Conservation (phyloP, 805 yeast species). For the Lachancea meyersii region DNA sequence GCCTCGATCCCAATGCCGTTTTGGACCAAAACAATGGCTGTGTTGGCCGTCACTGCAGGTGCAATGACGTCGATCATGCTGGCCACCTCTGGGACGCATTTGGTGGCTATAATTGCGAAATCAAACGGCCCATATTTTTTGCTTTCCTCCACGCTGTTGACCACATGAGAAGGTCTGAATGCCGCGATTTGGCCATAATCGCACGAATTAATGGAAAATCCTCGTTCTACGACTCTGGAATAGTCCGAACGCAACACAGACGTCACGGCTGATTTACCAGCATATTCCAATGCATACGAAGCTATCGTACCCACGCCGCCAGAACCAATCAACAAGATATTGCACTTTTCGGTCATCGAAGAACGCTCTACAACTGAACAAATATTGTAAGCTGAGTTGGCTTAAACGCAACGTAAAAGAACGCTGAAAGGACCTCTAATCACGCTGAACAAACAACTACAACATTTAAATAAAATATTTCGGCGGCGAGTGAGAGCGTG, state of each 20-base stretch:
- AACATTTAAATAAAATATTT: too few species aligned
- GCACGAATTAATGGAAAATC: constrained; percentile 50
- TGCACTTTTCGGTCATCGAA: neutral
- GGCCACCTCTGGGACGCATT: constrained; percentile 60
- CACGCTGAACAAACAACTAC: too few species aligned
- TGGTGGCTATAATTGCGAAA: constrained; percentile 54
- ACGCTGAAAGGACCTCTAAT: too few species aligned
- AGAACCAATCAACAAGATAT: constrained; percentile 43
- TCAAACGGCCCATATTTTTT: constrained; percentile 37
- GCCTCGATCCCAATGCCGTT: constrained; percentile 59
- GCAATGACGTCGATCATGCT: constrained; percentile 45
- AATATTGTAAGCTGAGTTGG: neutral
- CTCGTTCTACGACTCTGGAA: constrained; percentile 40
- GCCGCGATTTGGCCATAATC: constrained; percentile 48
- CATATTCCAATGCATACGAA: constrained; percentile 51
- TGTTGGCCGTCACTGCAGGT: constrained; percentile 43
- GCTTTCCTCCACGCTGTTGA: constrained; percentile 35
- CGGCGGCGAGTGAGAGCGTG: too few species aligned
- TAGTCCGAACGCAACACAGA: constrained; percentile 58
- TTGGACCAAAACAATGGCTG: constrained; percentile 51
- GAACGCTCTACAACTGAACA: neutral
- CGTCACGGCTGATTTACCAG: constrained; percentile 46
- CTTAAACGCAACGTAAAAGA: too few species aligned
- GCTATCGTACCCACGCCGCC: constrained; percentile 80
- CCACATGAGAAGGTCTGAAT: constrained; percentile 45